These are phyloP conservation scores for Dioscorea zingiberensis DNA, from an alignment of 106 monocot genomes.

Conservation along the genomic window DNA sequence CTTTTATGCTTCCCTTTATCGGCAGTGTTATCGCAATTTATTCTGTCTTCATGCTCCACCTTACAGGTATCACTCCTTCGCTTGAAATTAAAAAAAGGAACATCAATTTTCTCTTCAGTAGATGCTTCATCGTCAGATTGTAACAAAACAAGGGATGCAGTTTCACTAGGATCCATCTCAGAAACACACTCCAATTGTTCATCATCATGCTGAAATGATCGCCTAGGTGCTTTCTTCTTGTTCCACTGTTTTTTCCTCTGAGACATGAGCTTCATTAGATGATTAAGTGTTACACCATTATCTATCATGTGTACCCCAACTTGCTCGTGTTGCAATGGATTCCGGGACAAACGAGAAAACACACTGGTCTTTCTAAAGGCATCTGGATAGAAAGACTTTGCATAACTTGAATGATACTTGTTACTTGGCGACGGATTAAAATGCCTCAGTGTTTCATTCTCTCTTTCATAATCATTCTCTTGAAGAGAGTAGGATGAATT, in stretches of 20 bases:
- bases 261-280: slow-evolving; percentile 3
- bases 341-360: slow-evolving; percentile 19
- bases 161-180: not conserved
- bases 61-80: slow-evolving; percentile 13
- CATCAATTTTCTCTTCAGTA: not conserved
- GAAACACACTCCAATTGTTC: not conserved
- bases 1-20: slow-evolving; percentile 3
- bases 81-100: slow-evolving; percentile 18
- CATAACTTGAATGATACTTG: not conserved
- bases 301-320: not conserved
- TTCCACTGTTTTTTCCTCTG: slow-evolving; percentile 6
- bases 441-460: not conserved
- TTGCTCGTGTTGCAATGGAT: not conserved
- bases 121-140: not conserved
- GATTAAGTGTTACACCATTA: not conserved
- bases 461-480: not conserved
- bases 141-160: not conserved
- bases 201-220: not conserved
- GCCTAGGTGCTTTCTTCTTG: not conserved
- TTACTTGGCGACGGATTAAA: not conserved
- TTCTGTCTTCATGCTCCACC: not conserved
- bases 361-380: slow-evolving; percentile 7
- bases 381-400: not conserved
- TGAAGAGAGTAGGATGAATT: not conserved
- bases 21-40: not conserved